Conservation (phyloP, 495 filamentous ascomycete species). For the Jackrogersella multiformis region DNA sequence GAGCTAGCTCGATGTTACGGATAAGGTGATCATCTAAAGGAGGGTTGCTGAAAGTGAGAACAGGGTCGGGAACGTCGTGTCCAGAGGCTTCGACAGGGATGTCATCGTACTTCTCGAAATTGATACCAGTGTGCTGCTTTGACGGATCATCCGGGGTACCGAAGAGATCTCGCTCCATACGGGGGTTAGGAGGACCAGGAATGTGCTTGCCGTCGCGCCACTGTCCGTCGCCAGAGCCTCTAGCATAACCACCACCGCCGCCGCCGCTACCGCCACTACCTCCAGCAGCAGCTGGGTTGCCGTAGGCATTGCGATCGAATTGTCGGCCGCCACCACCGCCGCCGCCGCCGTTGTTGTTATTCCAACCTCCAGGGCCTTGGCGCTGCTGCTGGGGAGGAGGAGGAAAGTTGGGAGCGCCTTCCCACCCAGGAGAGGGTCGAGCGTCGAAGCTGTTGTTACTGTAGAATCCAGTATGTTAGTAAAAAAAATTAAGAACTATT, state of each 20-base stretch:
- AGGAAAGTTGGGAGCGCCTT: slow-evolving; percentile 37
- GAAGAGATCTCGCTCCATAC: slow-evolving; percentile 94
- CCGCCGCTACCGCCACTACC: slow-evolving; percentile 54
- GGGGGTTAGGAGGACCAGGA: slow-evolving; percentile 85
- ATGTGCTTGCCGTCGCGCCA: slow-evolving; percentile 98
- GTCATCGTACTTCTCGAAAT: slow-evolving; percentile 99
- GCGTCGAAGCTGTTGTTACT: slow-evolving; percentile 58
- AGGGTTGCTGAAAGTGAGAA: slow-evolving; percentile 88
- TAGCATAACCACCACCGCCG: slow-evolving; percentile 60
- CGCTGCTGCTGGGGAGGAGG: slow-evolving; percentile 42
- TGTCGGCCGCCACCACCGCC: no score
- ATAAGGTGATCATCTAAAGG: slow-evolving; percentile 92
- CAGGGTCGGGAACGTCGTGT: slow-evolving; percentile 90
- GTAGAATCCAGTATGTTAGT: slow-evolving; percentile 32
- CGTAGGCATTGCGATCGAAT: slow-evolving; percentile 68
- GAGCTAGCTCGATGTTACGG: slow-evolving; percentile 88
- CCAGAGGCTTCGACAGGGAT: slow-evolving; percentile 98
- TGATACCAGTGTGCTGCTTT: slow-evolving; percentile 97
- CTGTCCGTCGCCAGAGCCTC: slow-evolving; percentile 90
- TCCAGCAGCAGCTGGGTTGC: slow-evolving; percentile 71
- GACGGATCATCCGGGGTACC: slow-evolving; percentile 91
- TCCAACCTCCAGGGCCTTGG: slow-evolving; percentile 43
- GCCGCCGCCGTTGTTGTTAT: no score
- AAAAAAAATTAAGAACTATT: not conserved
- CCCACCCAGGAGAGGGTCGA: slow-evolving; percentile 48